Conservation (phyloP, 2,329 filamentous ascomycete genomes). For the Biscogniauxia marginata region DNA sequence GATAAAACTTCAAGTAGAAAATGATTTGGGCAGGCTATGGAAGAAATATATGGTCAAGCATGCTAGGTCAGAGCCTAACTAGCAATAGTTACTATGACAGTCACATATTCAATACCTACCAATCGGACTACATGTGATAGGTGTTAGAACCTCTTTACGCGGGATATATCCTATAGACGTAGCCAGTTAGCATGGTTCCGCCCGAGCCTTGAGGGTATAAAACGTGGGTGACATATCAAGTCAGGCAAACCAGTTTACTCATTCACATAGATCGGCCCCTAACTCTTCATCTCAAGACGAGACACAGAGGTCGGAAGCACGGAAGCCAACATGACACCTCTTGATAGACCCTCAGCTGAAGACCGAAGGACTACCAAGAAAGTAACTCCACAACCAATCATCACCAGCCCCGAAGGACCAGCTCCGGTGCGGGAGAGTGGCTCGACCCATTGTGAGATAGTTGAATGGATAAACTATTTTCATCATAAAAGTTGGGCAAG, state of each 20-base stretch:
- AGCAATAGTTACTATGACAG: not conserved
- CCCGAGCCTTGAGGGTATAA: not conserved
- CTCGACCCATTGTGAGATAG: slow-evolving; percentile 64
- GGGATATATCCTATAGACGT: not conserved
- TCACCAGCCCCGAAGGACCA: slow-evolving; percentile 46
- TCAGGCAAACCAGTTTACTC: slow-evolving; percentile 72
- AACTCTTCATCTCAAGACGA: slow-evolving; percentile 57
- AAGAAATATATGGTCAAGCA: not conserved
- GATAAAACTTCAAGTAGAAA: too few relatives aligned
- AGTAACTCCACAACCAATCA: slow-evolving; percentile 75
- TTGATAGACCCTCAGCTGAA: slow-evolving; percentile 26
- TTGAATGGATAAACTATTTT: slow-evolving; percentile 76
- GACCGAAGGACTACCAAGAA: slow-evolving; percentile 29
- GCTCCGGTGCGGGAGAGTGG: slow-evolving; percentile 72
- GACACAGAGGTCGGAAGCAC: slow-evolving; percentile 47
- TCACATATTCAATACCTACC: not conserved
- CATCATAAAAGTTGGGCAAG: slow-evolving; percentile 44
- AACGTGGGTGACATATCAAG: slow-evolving; percentile 11
- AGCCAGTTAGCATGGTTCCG: slow-evolving; percentile 15
- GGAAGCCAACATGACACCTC: slow-evolving; percentile 60
- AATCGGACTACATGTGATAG: not conserved
- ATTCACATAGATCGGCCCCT: slow-evolving; percentile 60
- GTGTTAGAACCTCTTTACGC: not conserved
- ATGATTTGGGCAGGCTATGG: not conserved
- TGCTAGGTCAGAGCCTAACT: not conserved